Conservation (phyloP, 345 rosid genomes). For the Eucalyptus cloeziana region DNA sequence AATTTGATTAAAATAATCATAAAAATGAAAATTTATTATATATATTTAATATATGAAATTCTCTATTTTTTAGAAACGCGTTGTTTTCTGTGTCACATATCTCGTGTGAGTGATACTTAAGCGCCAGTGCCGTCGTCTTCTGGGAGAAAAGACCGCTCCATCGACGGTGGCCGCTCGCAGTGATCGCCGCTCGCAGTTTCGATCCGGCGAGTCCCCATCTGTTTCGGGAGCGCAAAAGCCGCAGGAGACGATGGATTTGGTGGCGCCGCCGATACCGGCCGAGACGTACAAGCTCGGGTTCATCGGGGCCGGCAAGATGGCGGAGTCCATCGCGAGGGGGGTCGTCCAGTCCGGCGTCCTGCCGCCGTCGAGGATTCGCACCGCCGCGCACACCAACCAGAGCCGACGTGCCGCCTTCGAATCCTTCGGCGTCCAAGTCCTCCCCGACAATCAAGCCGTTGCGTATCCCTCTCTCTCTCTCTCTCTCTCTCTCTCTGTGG, state of each 20-base stretch:
- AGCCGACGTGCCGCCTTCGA: conserved; percentile 47
- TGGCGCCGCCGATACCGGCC: conserved; percentile 20
- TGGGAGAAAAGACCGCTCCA: background rate
- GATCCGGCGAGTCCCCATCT: background rate
- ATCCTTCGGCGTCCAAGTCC: conserved; percentile 57
- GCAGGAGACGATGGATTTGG: conserved; percentile 9
- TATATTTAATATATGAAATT: too few relatives aligned
- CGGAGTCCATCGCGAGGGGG: conserved; percentile 88
- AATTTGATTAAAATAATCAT: too few relatives aligned
- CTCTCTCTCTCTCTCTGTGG: background rate
- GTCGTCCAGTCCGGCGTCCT: conserved; percentile 57
- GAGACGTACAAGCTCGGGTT: conserved; percentile 60
- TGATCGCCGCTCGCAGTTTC: background rate
- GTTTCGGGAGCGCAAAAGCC: background rate
- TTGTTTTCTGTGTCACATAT: too few relatives aligned
- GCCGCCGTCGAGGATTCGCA: conserved; percentile 59
- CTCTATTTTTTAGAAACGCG: too few relatives aligned
- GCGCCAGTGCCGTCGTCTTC: too few relatives aligned
- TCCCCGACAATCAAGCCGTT: conserved; percentile 43
- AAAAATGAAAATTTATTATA: too few relatives aligned
- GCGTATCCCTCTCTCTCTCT: background rate
- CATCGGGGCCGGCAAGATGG: conserved; percentile 90
- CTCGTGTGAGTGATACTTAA: too few relatives aligned
- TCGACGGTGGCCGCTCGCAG: background rate
- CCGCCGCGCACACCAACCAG: conserved; percentile 52